Evolutionary conservation across 192 early-diverging fungal genomes (phyloP).

Genomic region (Coemansia sp.): DNA sequence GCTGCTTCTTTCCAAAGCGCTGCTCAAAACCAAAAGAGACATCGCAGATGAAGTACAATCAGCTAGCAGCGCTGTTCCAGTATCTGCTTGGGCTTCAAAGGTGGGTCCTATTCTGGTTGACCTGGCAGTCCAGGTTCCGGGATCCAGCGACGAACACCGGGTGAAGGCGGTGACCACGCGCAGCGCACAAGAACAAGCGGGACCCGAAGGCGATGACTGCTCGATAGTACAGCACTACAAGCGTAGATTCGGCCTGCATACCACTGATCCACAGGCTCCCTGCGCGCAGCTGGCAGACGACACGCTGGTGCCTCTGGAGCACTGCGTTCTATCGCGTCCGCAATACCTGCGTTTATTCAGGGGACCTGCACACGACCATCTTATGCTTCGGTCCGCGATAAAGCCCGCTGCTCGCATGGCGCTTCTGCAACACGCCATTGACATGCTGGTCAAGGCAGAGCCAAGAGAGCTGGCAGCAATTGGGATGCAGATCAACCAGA

Average conservation of each 20-base stretch:
- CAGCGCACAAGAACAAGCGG: not conserved
- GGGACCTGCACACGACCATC: not conserved
- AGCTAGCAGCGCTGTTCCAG: not conserved
- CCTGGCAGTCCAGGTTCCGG: not conserved
- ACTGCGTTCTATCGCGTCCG: not conserved
- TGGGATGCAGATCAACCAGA: constrained; percentile 11
- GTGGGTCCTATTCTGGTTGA: not conserved
- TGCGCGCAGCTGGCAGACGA: constrained; percentile 12
- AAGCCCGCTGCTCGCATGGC: not conserved
- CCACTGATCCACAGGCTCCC: not conserved
- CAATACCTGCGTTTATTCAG: constrained; percentile 7
- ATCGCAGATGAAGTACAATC: not conserved
- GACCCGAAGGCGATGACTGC: not conserved
- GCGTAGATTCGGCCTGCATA: not conserved
- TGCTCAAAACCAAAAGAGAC: not conserved
- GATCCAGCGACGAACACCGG: not conserved
- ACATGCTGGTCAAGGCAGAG: not conserved
- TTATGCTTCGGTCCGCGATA: not conserved
- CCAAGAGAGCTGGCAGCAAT: constrained; percentile 6
- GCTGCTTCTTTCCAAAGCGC: constrained; percentile 4
- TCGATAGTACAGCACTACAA: constrained; percentile 11
- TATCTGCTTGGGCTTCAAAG: not conserved
- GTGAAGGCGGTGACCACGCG: constrained; percentile 1
- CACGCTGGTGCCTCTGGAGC: constrained; percentile 12
- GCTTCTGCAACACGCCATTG: constrained; percentile 3